phyloP scores from a whole-genome alignment of 805 yeast species.

The Kuraishia floccosa region DNA sequence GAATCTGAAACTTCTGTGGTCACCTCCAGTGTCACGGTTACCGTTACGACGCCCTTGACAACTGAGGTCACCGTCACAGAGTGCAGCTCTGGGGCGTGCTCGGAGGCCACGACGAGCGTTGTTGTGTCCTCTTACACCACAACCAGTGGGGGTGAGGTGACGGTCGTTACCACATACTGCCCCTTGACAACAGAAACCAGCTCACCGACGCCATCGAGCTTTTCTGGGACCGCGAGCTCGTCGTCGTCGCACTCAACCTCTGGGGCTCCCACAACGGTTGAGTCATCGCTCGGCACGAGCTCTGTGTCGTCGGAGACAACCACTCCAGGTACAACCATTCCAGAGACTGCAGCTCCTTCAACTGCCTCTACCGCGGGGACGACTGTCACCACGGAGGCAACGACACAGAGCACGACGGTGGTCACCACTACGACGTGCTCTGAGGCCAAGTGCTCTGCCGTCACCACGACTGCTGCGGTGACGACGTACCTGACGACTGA shows the following conservation, averaged over 20 bases:
- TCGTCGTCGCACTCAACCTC: slow-evolving; percentile 10
- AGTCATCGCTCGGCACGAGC: too few species aligned
- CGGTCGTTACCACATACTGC: slow-evolving; percentile 1
- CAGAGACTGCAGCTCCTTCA: slow-evolving; percentile 10
- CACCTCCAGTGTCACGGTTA: too few species aligned
- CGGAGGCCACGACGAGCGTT: neutral
- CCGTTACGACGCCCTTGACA: too few species aligned
- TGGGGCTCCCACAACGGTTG: too few species aligned
- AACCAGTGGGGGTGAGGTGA: neutral
- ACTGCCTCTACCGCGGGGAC: slow-evolving; percentile 10
- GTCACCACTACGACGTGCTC: neutral
- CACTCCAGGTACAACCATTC: slow-evolving; percentile 5
- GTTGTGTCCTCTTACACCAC: neutral
- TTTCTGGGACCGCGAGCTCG: neutral
- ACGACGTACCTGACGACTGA: neutral
- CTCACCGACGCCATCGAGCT: too few species aligned
- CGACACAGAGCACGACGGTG: neutral
- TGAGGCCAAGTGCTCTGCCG: neutral
- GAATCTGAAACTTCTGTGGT: too few species aligned
- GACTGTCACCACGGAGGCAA: slow-evolving; percentile 4
- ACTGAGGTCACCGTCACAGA: slow-evolving; percentile 2
- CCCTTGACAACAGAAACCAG: neutral
- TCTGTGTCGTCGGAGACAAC: slow-evolving; percentile 9
- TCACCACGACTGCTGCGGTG: neutral
- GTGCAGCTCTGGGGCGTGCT: neutral